phyloP scores from a whole-genome alignment of 2,329 filamentous ascomycete genomes.

The Ascochyta lentis region DNA sequence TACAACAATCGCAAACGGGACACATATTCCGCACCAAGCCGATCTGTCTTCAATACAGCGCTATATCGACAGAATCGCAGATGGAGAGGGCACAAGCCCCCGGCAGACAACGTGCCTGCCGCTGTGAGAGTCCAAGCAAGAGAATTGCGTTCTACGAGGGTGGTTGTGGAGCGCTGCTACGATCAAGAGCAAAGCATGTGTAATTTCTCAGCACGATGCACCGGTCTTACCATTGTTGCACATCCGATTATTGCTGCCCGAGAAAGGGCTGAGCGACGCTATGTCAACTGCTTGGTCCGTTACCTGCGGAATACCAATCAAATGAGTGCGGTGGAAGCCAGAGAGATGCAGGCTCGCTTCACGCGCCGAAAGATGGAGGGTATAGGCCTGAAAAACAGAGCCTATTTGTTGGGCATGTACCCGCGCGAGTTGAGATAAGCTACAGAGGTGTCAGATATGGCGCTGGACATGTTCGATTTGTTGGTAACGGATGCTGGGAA shows the following conservation, averaged over 20 bases:
- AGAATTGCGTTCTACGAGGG: slow-evolving; percentile 16
- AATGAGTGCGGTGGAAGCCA: slow-evolving; percentile 16
- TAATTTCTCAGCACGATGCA: not conserved
- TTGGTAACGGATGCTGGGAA: not conserved
- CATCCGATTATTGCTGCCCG: not conserved
- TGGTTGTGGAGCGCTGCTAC: slow-evolving; percentile 20
- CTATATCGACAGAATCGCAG: not conserved
- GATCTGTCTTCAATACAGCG: not conserved
- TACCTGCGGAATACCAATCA: slow-evolving; percentile 23
- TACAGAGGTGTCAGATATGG: not conserved
- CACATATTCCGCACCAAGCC: not conserved
- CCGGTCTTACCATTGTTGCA: not conserved
- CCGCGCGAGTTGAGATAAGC: slow-evolving; percentile 17
- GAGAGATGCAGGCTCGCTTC: slow-evolving; percentile 18
- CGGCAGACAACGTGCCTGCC: not conserved
- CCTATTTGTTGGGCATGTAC: slow-evolving; percentile 20
- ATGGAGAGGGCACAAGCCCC: not conserved
- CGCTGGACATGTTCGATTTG: not conserved
- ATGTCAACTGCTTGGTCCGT: slow-evolving; percentile 26
- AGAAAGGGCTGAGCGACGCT: slow-evolving; percentile 22
- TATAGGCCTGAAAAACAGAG: slow-evolving; percentile 7
- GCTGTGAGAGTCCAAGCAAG: slow-evolving; percentile 6
- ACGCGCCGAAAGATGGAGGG: slow-evolving; percentile 21
- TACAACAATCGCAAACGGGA: not conserved
- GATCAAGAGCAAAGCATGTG: slow-evolving; percentile 14